These are phyloP conservation scores for Sextonia rubra DNA, from an alignment of 164 flowering plant genomes.

Conservation along the genomic window DNA sequence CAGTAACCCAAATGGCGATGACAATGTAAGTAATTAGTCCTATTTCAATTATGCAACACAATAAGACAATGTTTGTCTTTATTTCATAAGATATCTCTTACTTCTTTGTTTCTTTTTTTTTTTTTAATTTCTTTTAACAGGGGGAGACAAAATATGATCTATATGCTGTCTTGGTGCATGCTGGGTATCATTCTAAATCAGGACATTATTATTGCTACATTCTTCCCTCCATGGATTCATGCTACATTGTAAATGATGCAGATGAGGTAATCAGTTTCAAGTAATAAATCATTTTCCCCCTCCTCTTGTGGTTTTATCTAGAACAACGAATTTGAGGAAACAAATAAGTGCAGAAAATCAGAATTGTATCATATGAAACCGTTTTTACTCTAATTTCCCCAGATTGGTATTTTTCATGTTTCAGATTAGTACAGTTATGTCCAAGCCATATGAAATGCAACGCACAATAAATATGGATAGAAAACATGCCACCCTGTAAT, in stretches of 20 bases:
- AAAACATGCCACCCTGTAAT: background rate
- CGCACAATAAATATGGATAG: background rate
- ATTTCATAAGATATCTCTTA: background rate
- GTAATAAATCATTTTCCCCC: background rate
- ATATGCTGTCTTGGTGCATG: slow-evolving; percentile 81
- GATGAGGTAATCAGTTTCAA: slow-evolving; percentile 42
- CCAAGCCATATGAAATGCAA: background rate
- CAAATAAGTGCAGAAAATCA: slow-evolving; percentile 53
- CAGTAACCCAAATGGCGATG: slow-evolving; percentile 15
- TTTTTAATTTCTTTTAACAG: slow-evolving; percentile 21
- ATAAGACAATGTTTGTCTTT: background rate
- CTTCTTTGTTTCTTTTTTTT: background rate
- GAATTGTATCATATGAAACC: no score
- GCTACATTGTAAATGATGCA: slow-evolving; percentile 75
- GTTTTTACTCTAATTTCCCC: no score
- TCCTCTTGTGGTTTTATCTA: background rate
- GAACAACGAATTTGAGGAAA: background rate
- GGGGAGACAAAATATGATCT: slow-evolving; percentile 56
- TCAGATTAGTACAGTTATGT: background rate
- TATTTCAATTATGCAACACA: background rate
- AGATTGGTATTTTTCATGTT: background rate
- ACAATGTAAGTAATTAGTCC: slow-evolving; percentile 37
- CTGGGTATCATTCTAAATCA: slow-evolving; percentile 43
- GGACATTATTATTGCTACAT: slow-evolving; percentile 84
- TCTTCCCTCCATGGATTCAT: slow-evolving; percentile 56